Percentiles rank a stretch among this genome's conserved stretches.
Evolutionary conservation across 1,284 basidiomycete species (phyloP).

Genomic region (Ceratobasidium sp.): DNA sequence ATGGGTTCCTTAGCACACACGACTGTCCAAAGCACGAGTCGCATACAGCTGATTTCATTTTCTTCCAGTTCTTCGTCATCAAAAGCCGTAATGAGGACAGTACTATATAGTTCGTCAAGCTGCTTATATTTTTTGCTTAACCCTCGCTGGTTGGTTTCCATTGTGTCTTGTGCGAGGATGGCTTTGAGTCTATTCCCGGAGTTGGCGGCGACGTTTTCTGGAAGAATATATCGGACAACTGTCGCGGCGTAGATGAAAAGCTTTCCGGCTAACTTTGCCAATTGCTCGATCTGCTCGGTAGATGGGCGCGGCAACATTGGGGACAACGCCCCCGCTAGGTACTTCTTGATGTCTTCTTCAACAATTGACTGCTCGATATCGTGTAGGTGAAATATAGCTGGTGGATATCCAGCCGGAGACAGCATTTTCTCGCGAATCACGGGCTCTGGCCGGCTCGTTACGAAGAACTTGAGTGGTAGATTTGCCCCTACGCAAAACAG

Average conservation of each 20-base stretch:
- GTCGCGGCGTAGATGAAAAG: constrained; percentile 3
- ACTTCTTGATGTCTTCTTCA: neutral
- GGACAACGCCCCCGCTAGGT: neutral
- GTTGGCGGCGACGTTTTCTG: too few species aligned
- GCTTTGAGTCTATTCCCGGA: neutral
- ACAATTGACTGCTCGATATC: too few species aligned
- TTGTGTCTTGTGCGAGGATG: too few species aligned
- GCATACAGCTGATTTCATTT: neutral
- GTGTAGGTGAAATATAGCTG: too few species aligned
- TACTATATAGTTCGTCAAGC: neutral
- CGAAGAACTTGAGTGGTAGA: constrained; percentile 41
- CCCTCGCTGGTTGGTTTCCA: neutral
- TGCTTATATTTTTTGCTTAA: too few species aligned
- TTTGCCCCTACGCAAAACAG: constrained; percentile 8
- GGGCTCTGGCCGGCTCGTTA: constrained; percentile 43
- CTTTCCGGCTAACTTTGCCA: neutral
- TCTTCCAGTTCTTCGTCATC: neutral
- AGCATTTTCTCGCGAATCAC: neutral
- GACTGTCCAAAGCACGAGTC: neutral
- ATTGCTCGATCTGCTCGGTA: neutral
- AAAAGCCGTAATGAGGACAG: neutral
- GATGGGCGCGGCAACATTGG: neutral
- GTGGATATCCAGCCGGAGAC: neutral
- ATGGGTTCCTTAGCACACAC: neutral
- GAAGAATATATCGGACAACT: neutral